Evolutionary conservation across 495 filamentous ascomycete genomes (phyloP), one percentile per base, ranked within the genome.

Genomic region (Parathielavia appendiculata): DNA sequence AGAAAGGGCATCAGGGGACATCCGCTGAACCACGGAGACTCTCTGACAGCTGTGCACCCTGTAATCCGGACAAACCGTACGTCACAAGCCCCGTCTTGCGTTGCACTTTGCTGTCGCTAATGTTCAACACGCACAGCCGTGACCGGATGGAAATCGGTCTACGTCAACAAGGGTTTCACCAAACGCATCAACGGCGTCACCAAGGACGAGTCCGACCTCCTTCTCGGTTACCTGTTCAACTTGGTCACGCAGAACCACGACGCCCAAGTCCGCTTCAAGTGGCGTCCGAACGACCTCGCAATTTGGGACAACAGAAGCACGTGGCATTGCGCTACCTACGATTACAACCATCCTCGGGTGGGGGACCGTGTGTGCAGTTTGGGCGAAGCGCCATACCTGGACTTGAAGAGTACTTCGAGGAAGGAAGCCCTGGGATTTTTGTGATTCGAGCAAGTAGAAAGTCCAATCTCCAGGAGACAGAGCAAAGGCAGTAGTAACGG

Each of bases 61-160:
- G 81, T 91, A 2, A 74, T 91, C 26, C 85, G 89, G 10, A 91
- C 88, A n/a, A 90, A 92, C 67, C 88, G n/a, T n/a, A n/a, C n/a
- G n/a, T n/a, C n/a, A n/a, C n/a, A n/a, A n/a, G n/a, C n/a, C n/a
- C n/a, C n/a, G n/a, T n/a, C n/a, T n/a, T n/a, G n/a, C n/a, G n/a
- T n/a, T n/a, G n/a, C n/a, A n/a, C n/a, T n/a, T n/a, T n/a, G n/a
- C n/a, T n/a, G n/a, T n/a, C n/a, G n/a, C n/a, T n/a, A n/a, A n/a
- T n/a, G n/a, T n/a, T n/a, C n/a, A n/a, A n/a, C n/a, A n/a, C n/a
- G n/a, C n/a, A n/a, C n/a, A n/a, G n/a, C n/a, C n/a, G n/a, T n/a
- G n/a, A 88, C 85, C 0, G 85, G 85, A 13, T 87, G 84, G 84
- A 87, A 86, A 66, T 78, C 84, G 2, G 75, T 88, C 4, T 88